Evolutionary conservation across 345 rosid species (phyloP), one percentile per base, ranked within the genome.

Genomic region (Anacardium occidentale): DNA sequence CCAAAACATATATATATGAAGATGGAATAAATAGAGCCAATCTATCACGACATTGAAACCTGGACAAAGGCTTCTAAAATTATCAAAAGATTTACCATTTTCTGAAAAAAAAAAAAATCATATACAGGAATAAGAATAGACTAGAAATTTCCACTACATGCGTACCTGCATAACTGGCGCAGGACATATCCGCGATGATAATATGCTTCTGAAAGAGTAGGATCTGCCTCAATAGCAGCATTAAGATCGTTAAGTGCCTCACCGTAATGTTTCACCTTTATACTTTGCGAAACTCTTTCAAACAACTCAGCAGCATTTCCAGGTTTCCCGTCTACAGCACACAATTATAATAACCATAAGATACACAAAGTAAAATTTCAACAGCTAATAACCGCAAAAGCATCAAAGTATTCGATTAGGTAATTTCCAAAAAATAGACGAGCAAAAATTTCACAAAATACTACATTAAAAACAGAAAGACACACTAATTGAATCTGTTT

Each of bases 211-310:
- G 99, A 90, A 62, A 96, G 92, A 3, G 87, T 71, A 60, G 98
- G 98, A 84, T 93, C 91, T 59, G 86, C 91, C 73, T 96, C 93
- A 42, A 96, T 93, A 62, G 99, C 99, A 70, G 98, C 84, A 81
- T 93, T 91, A 24, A 90, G 88, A 85, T 96, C 99, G 83, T 90
- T 81, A 1, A 96, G 85, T 22, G 99, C 99, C 68, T 93, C 98
- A 64, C 89, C 89, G 58, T 83, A 93, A 25, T 74, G 97, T 78
- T 90, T 90, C 63, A 90, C 87, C 79, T 89, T 93, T 68, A 93
- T 83, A 82, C 87, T 93, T 45, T 81, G 88, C 26, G 97, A 89
- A 45, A 85, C 99, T 69, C 87, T 93, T 76, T 89, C 91, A 53
- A 86, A 86, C 74, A 96, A 81, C 72, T 87, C 95, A 25, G 91